Conservation (phyloP, 208 protist genomes). For the Leishmania gerbilli region DNA sequence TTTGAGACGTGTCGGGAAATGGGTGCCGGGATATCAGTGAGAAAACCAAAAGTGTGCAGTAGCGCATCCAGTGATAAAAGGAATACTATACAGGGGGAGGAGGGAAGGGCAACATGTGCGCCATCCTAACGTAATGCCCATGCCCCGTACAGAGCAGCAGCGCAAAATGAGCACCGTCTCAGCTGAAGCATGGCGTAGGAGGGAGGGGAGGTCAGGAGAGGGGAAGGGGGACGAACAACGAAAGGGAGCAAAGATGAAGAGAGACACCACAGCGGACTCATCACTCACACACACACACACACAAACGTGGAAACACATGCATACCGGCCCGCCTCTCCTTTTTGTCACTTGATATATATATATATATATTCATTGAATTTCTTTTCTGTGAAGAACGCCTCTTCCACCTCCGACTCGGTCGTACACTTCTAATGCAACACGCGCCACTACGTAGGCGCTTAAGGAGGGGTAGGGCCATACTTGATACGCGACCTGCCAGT, state of each 20-base stretch:
- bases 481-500: slow-evolving; percentile 52
- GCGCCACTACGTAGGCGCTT: slow-evolving; percentile 13
- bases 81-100: not conserved
- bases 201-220: too few relatives aligned
- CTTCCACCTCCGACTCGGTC: not conserved
- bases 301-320: not conserved
- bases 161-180: not conserved
- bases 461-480: slow-evolving; percentile 63
- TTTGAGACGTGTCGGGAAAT: not conserved
- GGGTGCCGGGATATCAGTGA: not conserved
- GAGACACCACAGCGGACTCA: not conserved
- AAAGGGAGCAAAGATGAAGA: not conserved
- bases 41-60: not conserved
- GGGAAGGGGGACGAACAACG: not conserved
- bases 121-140: not conserved
- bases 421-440: not conserved
- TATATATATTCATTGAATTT: not conserved
- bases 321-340: not conserved
- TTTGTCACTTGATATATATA: not conserved
- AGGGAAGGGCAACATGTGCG: not conserved
- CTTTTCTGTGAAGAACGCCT: not conserved
- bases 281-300: not conserved
- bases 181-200: not conserved
- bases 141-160: not conserved
- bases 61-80: not conserved